Conservation (phyloP, 192 early-diverging fungal species). For the Oehlia diaphana region DNA sequence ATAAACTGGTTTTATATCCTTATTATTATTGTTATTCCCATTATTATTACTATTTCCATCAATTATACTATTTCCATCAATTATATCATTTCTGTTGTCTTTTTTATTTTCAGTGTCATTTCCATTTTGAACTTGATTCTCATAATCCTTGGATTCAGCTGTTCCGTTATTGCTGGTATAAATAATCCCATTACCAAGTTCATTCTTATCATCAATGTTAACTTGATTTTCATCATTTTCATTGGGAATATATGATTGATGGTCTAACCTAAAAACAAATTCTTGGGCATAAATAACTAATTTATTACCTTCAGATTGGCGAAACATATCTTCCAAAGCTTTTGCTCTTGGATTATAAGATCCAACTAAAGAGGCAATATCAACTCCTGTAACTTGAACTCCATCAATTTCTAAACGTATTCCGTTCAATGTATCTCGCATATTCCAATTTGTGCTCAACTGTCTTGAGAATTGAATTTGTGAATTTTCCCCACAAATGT, state of each 20-base stretch:
- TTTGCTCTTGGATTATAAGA: constrained; percentile 18
- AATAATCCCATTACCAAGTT: background rate
- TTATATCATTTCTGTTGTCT: background rate
- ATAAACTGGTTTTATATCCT: constrained; percentile 13
- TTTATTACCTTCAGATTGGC: constrained; percentile 1
- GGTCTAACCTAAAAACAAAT: constrained; percentile 25
- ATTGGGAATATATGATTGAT: background rate
- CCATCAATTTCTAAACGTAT: constrained; percentile 32
- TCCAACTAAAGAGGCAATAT: constrained; percentile 24
- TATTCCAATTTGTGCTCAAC: constrained; percentile 2
- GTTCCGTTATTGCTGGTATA: background rate
- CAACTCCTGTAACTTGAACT: constrained; percentile 23
- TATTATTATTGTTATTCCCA: background rate
- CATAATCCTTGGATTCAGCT: background rate
- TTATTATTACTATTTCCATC: background rate
- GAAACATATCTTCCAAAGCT: constrained; percentile 29
- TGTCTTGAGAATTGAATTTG: constrained; percentile 18
- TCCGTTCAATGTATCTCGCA: constrained; percentile 20
- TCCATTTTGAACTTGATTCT: background rate
- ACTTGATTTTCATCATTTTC: background rate
- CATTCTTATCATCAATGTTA: background rate
- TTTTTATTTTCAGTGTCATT: background rate
- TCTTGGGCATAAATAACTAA: constrained; percentile 28
- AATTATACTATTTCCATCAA: background rate
- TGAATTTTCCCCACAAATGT: constrained; percentile 26